phyloP scores from a whole-genome alignment of 2,329 filamentous ascomycete species.

The Cladosporium sp. region DNA sequence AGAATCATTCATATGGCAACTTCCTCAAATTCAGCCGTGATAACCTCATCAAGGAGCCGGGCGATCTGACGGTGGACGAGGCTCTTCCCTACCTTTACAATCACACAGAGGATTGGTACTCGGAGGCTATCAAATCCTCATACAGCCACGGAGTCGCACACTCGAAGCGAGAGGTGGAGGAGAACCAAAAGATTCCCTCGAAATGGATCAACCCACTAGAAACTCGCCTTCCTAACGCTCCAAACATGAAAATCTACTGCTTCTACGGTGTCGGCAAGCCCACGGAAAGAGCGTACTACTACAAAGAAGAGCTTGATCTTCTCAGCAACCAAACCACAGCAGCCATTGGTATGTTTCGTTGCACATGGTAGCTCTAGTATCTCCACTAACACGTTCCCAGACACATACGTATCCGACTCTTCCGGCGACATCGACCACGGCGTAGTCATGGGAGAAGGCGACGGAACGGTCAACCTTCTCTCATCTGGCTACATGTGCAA shows the following conservation, averaged over 20 bases:
- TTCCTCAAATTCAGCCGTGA: constrained; percentile 76
- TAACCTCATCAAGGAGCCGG: constrained; percentile 43
- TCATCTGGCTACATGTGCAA: constrained; percentile 96
- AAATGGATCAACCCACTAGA: constrained; percentile 98
- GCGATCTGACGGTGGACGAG: constrained; percentile 76
- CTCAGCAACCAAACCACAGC: constrained; percentile 57
- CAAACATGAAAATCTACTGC: constrained; percentile 89
- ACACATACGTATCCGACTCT: constrained; percentile 65
- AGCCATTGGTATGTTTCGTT: constrained; percentile 23
- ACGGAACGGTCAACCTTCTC: constrained; percentile 91
- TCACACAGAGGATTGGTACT: constrained; percentile 81
- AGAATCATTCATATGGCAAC: constrained; percentile 69
- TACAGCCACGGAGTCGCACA: constrained; percentile 89
- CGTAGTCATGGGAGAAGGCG: constrained; percentile 91
- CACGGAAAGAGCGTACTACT: constrained; percentile 90
- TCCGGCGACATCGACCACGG: constrained; percentile 67
- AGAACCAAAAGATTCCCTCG: constrained; percentile 44
- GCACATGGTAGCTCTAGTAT: neutral
- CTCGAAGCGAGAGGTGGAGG: constrained; percentile 72
- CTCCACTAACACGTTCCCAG: constrained; percentile 25
- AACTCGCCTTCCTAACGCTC: constrained; percentile 77
- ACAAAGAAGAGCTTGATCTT: constrained; percentile 63
- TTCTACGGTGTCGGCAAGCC: constrained; percentile 95
- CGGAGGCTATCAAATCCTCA: constrained; percentile 61
- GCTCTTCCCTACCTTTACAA: constrained; percentile 73